Conservation (phyloP, 139 green algal genomes). For the Chlorella vulgaris region DNA sequence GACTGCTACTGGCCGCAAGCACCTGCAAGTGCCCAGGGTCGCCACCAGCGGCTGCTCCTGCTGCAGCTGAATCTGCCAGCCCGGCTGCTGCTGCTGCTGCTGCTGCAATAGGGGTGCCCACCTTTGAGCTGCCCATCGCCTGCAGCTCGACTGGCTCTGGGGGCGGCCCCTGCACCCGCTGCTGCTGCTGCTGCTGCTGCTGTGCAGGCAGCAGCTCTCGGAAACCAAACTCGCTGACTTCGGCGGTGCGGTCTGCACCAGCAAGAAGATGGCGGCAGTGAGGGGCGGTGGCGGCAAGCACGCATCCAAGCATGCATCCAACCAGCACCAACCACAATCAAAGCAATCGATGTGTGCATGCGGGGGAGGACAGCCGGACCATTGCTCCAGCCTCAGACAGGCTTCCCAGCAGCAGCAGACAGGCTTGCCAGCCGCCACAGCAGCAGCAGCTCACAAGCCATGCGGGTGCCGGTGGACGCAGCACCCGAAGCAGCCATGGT, state of each 20-base stretch:
- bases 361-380: background rate
- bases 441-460: slow-evolving; percentile 39
- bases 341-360: too few species aligned
- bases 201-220: slow-evolving; percentile 25
- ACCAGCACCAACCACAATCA: background rate
- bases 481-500: slow-evolving; percentile 54
- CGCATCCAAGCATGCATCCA: background rate
- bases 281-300: background rate
- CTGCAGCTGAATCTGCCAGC: background rate
- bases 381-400: slow-evolving; percentile 8
- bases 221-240: slow-evolving; percentile 84
- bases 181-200: slow-evolving; percentile 4
- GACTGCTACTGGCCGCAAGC: background rate
- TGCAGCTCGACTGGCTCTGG: background rate
- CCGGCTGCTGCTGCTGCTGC: background rate
- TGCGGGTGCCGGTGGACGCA: slow-evolving; percentile 37
- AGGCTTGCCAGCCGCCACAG: background rate
- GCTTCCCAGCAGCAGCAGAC: background rate
- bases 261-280: background rate
- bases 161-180: background rate
- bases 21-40: background rate
- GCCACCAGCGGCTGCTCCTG: background rate
- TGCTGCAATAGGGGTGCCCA: background rate
- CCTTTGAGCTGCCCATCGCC: background rate
- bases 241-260: slow-evolving; percentile 31